phyloP scores from a whole-genome alignment of 192 early-diverging fungal species.

The Irineochytrium annulatum region DNA sequence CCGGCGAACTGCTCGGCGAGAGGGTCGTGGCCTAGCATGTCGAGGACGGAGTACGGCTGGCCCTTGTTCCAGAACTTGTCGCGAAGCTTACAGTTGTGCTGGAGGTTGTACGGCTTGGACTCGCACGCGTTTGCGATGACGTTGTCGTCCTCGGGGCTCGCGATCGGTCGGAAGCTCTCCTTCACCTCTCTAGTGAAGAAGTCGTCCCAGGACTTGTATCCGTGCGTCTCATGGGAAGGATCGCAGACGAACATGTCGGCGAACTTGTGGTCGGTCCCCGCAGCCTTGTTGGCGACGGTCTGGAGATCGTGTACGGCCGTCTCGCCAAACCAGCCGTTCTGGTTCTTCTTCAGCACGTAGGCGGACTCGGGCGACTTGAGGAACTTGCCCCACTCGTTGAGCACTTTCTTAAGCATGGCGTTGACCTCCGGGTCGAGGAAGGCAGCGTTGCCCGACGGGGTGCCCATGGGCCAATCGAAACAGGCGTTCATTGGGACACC shows the following conservation, averaged over 20 bases:
- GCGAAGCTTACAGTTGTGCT: conserved; percentile 1
- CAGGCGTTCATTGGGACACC: conserved; percentile 7
- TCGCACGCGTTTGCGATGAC: conserved; percentile 21
- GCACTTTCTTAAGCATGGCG: conserved; percentile 14
- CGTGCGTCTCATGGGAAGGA: not conserved
- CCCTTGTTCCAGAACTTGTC: conserved; percentile 20
- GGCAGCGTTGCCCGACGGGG: conserved; percentile 10
- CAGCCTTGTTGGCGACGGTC: conserved; percentile 9
- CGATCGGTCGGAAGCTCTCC: conserved; percentile 12
- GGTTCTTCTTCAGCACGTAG: not conserved
- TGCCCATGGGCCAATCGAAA: conserved; percentile 24
- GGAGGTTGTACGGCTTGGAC: conserved; percentile 9
- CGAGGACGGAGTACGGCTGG: conserved; percentile 14
- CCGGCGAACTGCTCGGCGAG: conserved; percentile 8
- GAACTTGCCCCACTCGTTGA: conserved; percentile 15
- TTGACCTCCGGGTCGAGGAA: conserved; percentile 21
- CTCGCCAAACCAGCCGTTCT: conserved; percentile 13
- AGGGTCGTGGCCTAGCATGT: conserved; percentile 17
- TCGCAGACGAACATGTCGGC: conserved; percentile 19
- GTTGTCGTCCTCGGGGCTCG: conserved; percentile 15
- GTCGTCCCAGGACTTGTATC: conserved; percentile 20
- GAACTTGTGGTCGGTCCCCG: not conserved
- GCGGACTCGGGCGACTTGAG: conserved; percentile 5
- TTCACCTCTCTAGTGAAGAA: conserved; percentile 17
- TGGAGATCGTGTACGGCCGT: conserved; percentile 11